These are phyloP conservation scores for Russula compacta DNA, from an alignment of 768 basidiomycete species.

Conservation along the genomic window DNA sequence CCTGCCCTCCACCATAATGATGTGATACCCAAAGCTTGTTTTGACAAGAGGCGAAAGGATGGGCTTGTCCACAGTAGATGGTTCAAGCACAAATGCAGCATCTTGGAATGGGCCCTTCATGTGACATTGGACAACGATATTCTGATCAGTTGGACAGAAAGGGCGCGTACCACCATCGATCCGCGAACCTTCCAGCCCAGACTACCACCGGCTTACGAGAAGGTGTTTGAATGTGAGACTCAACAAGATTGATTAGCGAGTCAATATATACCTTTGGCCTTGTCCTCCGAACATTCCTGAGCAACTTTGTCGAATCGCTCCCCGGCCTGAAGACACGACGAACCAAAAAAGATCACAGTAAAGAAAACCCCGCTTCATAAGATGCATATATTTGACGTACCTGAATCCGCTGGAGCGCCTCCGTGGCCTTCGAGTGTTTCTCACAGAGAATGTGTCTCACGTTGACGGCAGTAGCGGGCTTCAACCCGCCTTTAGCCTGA, in stretches of 20 bases:
- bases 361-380: neutral
- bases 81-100: conserved; percentile 72
- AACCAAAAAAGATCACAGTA: neutral
- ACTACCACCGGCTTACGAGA: conserved; percentile 69
- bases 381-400: conserved; percentile 29
- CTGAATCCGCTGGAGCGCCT: conserved; percentile 74
- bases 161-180: conserved; percentile 61
- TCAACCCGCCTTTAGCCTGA: conserved; percentile 52
- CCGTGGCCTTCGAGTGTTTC: conserved; percentile 71
- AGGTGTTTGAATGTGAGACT: neutral
- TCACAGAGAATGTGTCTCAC: conserved; percentile 86
- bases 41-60: conserved; percentile 64
- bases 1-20: conserved; percentile 87
- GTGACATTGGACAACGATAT: neutral
- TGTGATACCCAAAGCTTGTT: conserved; percentile 78
- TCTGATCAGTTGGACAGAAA: neutral
- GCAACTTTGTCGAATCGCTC: conserved; percentile 83
- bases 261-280: conserved; percentile 59
- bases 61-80: conserved; percentile 77
- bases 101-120: conserved; percentile 68
- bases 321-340: conserved; percentile 46
- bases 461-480: conserved; percentile 73
- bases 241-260: neutral
- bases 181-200: conserved; percentile 83
- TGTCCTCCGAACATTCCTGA: conserved; percentile 86